Conservation (phyloP, 2,329 filamentous ascomycete species). For the Xylaria sp. region DNA sequence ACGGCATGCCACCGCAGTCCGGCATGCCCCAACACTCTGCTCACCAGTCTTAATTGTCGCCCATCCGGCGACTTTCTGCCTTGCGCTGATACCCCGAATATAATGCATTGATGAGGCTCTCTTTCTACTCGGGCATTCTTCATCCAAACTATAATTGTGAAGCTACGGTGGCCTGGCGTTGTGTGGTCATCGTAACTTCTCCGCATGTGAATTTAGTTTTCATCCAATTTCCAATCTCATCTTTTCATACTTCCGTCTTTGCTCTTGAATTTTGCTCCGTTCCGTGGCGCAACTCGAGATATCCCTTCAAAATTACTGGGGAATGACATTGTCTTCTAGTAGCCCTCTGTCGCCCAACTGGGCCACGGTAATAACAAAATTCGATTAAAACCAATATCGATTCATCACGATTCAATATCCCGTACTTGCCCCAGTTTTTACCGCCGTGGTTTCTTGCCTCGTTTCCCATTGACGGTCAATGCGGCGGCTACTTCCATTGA, state of each 20-base stretch:
- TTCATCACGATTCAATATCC: constrained; percentile 10
- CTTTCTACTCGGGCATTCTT: constrained; percentile 51
- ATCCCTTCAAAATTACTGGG: constrained; percentile 12
- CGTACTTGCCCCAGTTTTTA: constrained; percentile 1
- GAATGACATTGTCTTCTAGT: constrained; percentile 27
- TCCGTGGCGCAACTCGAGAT: constrained; percentile 20
- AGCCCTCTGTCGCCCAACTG: constrained; percentile 11
- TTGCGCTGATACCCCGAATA: constrained; percentile 67
- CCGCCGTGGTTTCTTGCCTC: constrained; percentile 3
- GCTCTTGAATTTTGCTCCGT: constrained; percentile 33
- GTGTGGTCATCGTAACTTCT: constrained; percentile 49
- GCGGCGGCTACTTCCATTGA: not conserved
- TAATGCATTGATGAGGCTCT: constrained; percentile 62
- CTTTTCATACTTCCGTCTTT: constrained; percentile 42
- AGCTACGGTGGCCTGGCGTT: constrained; percentile 60
- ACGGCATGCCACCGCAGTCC: constrained; percentile 80
- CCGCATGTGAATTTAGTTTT: constrained; percentile 44
- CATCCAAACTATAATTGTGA: constrained; percentile 53
- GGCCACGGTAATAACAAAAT: constrained; percentile 17
- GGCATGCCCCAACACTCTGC: constrained; percentile 86
- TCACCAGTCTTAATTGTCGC: constrained; percentile 73
- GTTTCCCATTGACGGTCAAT: constrained; percentile 7
- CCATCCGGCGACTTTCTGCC: constrained; percentile 49
- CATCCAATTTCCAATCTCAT: constrained; percentile 43
- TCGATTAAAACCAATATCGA: constrained; percentile 13